Evolutionary conservation across 306 rosid species (phyloP), one percentile per base, ranked within the genome.

Genomic region (Sophora flavescens): DNA sequence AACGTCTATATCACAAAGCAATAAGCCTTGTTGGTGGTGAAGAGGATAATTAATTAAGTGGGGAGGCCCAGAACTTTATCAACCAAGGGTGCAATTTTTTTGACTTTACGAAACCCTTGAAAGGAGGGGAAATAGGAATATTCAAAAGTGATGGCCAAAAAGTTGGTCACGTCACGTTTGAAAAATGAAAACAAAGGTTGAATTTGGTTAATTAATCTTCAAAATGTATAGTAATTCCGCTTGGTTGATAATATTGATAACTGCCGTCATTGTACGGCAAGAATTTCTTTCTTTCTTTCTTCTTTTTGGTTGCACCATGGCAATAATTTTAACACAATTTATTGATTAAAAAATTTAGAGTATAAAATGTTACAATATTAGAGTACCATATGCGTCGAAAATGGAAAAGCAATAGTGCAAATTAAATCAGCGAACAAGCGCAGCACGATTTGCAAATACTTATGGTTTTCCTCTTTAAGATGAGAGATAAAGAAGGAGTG

Each of bases 71-170:
- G 5, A 35, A 64, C 52, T 64, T 16, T 61, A 13, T 17, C 41
- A 51, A 79, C 3, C 7, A 54, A 2, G 63, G 64, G 47, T 26
- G 48, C 15, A 33, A 22, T 26, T 45, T 67, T 39, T 67, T 39
- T 80, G 41, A 61, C 72, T 74, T 52, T 54, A 7, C 32, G 36
- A 45, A 14, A 48, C 11, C 36, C 22, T 66, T 26, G 51, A 67
- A 50, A 17, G 72, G 9, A 36, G 16, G 36, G 33, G 58, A 39
- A 80, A 39, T 60, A 62, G 78, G 84, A 54, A 78, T 83, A 76
- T 74, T 86, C 74, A 65, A 77, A 73, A 81, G 68, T 35, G 53
- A 15, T 22, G 66, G n/a, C 80, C 45, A 48, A 18, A 83, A 75
- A 51, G 72, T 41, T 11, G 22, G 33, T 18, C 51, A 44, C 3